phyloP scores from a whole-genome alignment of 805 yeast species.

The Pichia manshurica region DNA sequence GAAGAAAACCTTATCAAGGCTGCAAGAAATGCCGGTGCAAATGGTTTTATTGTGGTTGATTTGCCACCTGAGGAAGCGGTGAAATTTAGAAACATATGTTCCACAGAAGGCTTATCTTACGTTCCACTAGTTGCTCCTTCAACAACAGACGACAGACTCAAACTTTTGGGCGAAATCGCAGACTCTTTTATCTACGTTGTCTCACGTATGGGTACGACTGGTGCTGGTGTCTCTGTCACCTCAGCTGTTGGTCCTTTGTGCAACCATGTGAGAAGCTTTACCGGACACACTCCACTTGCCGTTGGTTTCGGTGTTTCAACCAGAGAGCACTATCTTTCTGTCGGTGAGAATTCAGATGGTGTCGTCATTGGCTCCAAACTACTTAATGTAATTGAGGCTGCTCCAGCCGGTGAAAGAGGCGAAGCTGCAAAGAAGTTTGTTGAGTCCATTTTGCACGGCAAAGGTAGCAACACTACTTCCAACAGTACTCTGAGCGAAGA shows the following conservation, averaged over 20 bases:
- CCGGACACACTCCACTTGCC: constrained; percentile 80
- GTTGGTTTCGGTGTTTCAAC: constrained; percentile 97
- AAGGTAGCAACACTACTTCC: constrained; percentile 30
- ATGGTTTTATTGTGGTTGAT: constrained; percentile 92
- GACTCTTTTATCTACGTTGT: constrained; percentile 96
- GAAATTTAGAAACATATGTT: constrained; percentile 70
- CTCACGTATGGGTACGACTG: constrained; percentile 97
- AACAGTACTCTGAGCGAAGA: constrained; percentile 13
- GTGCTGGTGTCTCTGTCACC: constrained; percentile 66
- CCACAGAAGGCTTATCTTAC: constrained; percentile 66
- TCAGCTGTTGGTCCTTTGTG: constrained; percentile 62
- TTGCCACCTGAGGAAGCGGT: constrained; percentile 97
- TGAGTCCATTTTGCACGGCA: constrained; percentile 60
- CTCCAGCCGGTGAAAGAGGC: constrained; percentile 56
- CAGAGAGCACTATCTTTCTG: constrained; percentile 78
- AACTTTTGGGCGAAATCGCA: constrained; percentile 74
- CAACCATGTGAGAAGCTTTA: constrained; percentile 63
- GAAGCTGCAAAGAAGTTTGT: constrained; percentile 63
- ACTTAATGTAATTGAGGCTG: constrained; percentile 60
- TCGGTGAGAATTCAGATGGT: constrained; percentile 84
- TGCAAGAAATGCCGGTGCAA: constrained; percentile 84
- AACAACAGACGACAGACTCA: constrained; percentile 84
- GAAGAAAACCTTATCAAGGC: constrained; percentile 77
- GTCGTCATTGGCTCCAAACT: constrained; percentile 92
- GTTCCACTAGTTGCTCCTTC: constrained; percentile 96